Conservation (phyloP, 2,329 filamentous ascomycete genomes). For the Exophiala mesophila region DNA sequence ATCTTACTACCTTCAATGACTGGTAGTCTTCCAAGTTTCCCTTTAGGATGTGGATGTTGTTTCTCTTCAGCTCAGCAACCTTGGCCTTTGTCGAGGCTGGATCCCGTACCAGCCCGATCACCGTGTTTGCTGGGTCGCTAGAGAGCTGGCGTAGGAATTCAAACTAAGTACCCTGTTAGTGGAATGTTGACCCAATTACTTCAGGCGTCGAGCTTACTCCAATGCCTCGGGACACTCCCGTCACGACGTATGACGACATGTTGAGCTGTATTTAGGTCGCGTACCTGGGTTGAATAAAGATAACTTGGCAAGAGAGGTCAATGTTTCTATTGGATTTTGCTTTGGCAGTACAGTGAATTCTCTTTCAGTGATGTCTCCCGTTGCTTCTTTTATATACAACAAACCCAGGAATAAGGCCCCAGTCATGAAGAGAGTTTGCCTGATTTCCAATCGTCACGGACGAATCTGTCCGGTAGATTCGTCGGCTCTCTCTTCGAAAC, state of each 20-base stretch:
- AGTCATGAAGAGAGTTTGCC: too few relatives aligned
- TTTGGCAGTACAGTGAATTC: too few relatives aligned
- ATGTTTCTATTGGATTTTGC: too few relatives aligned
- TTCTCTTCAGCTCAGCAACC: conserved; percentile 35
- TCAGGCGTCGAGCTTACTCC: conserved; percentile 9
- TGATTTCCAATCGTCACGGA: too few relatives aligned
- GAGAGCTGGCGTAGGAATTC: conserved; percentile 44
- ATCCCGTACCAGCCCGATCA: conserved; percentile 47
- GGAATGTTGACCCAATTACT: neutral
- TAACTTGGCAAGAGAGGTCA: too few relatives aligned
- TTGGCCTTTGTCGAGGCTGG: conserved; percentile 42
- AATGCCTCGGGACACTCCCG: conserved; percentile 14
- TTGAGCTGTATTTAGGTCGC: too few relatives aligned
- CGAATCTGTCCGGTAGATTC: too few relatives aligned
- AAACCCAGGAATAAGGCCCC: too few relatives aligned
- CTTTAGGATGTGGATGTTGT: conserved; percentile 45
- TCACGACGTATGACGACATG: conserved; percentile 17
- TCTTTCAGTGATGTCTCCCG: too few relatives aligned
- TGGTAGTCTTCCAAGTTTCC: conserved; percentile 42
- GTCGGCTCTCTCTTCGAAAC: too few relatives aligned
- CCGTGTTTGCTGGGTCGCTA: conserved; percentile 37
- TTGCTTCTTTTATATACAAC: too few relatives aligned
- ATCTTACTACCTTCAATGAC: conserved; percentile 33
- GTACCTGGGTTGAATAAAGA: too few relatives aligned
- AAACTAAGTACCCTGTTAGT: conserved; percentile 30